phyloP scores from a whole-genome alignment of 257 asterid species.

The Rhazya stricta region DNA sequence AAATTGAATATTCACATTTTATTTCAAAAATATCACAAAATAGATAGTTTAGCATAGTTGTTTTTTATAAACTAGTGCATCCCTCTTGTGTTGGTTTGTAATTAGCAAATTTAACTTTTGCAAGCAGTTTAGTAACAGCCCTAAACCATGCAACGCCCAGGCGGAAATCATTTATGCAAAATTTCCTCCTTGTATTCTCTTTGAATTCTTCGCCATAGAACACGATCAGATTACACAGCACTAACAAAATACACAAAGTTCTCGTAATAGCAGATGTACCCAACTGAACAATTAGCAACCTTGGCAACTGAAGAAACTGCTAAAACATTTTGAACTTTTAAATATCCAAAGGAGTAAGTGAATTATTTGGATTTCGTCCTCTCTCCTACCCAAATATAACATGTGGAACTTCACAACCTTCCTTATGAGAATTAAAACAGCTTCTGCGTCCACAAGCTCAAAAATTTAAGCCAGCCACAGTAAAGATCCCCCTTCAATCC shows the following conservation, averaged over 20 bases:
- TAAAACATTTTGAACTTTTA: background rate
- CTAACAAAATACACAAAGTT: background rate
- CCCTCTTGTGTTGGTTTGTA: too few relatives aligned
- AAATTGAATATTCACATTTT: too few relatives aligned
- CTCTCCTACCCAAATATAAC: background rate
- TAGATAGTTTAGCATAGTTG: too few relatives aligned
- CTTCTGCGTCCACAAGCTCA: slow-evolving; percentile 88
- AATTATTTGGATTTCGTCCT: background rate
- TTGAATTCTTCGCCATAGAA: too few relatives aligned
- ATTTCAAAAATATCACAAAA: too few relatives aligned
- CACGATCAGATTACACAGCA: background rate
- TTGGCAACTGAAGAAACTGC: background rate
- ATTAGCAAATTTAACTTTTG: too few relatives aligned
- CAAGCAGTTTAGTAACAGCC: too few relatives aligned
- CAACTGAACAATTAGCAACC: background rate
- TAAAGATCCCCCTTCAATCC: slow-evolving; percentile 59
- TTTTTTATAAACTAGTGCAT: too few relatives aligned
- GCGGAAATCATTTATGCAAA: too few relatives aligned
- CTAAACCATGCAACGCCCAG: too few relatives aligned
- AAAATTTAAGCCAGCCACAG: slow-evolving; percentile 56
- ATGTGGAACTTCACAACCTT: slow-evolving; percentile 26
- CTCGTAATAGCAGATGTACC: background rate
- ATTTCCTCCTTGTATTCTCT: too few relatives aligned
- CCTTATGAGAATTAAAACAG: slow-evolving; percentile 68
- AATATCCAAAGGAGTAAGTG: background rate